Evolutionary conservation across 371 early-diverging fungal species (phyloP).

Genomic region (Apophysomyces elegans): DNA sequence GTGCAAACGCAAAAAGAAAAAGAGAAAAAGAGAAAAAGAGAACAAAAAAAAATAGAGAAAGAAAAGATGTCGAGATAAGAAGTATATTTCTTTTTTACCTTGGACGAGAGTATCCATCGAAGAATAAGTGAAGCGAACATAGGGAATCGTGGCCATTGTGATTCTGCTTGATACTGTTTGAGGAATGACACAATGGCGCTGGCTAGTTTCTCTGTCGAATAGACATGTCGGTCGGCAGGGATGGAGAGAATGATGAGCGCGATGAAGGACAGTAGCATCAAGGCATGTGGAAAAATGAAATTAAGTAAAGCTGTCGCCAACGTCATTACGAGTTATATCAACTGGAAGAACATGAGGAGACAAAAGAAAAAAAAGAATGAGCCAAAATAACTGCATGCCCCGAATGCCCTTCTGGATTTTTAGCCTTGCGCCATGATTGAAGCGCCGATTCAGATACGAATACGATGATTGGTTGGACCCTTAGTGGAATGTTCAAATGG

Average conservation of each 20-base stretch:
- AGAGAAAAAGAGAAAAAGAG: not conserved
- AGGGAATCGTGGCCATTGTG: not conserved
- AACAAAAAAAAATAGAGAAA: not conserved
- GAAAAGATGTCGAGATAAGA: not conserved
- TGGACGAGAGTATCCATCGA: not conserved
- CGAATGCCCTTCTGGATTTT: not conserved
- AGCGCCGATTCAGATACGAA: too few species aligned
- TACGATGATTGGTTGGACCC: too few species aligned
- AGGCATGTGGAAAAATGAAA: conserved; percentile 9
- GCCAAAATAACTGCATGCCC: too few species aligned
- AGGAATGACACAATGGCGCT: not conserved
- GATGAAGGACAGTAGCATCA: conserved; percentile 17
- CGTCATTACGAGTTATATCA: conserved; percentile 2
- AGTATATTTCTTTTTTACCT: not conserved
- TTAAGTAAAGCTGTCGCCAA: not conserved
- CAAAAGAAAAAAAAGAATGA: conserved; percentile 9
- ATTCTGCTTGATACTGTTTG: not conserved
- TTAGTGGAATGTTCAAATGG: too few species aligned
- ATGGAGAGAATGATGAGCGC: conserved; percentile 17
- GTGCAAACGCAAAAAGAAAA: not conserved
- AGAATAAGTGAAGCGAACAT: not conserved
- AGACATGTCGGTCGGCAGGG: conserved; percentile 8
- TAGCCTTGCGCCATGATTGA: too few species aligned
- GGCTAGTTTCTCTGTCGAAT: not conserved
- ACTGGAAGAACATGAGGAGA: not conserved